Conservation (phyloP, 148 eudicot species). For the Arctostaphylos glauca region DNA sequence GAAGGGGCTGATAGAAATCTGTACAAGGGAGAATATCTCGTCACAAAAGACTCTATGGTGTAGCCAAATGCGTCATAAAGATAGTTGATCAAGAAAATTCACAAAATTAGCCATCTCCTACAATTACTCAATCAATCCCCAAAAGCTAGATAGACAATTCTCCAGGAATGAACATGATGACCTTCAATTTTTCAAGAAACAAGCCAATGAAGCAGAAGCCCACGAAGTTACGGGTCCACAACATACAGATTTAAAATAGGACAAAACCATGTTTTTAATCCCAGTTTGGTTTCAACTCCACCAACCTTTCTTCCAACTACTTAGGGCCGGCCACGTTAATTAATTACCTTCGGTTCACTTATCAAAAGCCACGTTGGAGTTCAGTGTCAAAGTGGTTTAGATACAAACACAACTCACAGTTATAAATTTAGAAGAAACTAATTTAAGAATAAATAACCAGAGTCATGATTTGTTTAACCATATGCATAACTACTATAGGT, state of each 20-base stretch:
- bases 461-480: not conserved
- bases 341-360: not conserved
- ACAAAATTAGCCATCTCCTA: not conserved
- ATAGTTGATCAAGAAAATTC: not conserved
- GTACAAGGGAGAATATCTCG: conserved; percentile 22
- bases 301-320: not conserved
- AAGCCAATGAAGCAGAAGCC: not conserved
- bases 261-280: no score
- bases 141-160: not conserved
- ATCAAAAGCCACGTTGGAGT: not conserved
- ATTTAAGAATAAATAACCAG: conserved; percentile 1
- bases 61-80: conserved; percentile 2
- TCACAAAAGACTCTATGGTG: not conserved
- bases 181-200: not conserved
- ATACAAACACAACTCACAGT: not conserved
- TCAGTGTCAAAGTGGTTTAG: not conserved
- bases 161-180: not conserved
- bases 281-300: not conserved
- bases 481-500: not conserved
- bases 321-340: not conserved
- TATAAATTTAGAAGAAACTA: not conserved
- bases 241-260: not conserved
- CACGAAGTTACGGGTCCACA: conserved; percentile 10
- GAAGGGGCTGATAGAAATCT: conserved; percentile 87
- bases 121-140: not conserved